A percentile compares a stretch with the other conserved stretches of the same genome.
Evolutionary conservation across 441 rosid genomes (phyloP).

Genomic region (Codiaeum variegatum): DNA sequence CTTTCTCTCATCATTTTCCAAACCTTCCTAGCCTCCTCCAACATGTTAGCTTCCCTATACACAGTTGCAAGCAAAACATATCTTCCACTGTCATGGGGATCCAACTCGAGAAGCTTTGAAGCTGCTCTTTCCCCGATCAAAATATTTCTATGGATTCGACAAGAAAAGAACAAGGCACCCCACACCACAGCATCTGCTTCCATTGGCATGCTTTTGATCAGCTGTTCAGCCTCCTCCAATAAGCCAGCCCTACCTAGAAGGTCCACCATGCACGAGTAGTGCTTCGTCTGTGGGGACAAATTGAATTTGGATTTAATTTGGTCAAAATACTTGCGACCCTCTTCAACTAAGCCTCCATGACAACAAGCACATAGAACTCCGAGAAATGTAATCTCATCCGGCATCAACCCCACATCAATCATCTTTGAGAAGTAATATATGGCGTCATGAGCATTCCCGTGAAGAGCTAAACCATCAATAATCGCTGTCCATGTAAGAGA

Average conservation of each 20-base stretch:
- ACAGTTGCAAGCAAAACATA: slow-evolving; percentile 70
- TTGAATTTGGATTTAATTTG: slow-evolving; percentile 60
- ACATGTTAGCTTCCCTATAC: slow-evolving; percentile 72
- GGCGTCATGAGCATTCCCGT: slow-evolving; percentile 62
- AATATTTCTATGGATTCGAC: slow-evolving; percentile 61
- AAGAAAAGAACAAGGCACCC: slow-evolving; percentile 84
- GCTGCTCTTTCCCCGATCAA: slow-evolving; percentile 70
- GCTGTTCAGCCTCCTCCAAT: slow-evolving; percentile 62
- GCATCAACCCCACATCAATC: slow-evolving; percentile 58
- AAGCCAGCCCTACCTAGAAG: slow-evolving; percentile 82
- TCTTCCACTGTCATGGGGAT: slow-evolving; percentile 70
- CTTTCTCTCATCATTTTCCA: slow-evolving; percentile 68
- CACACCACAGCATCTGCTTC: slow-evolving; percentile 68
- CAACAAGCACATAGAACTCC: slow-evolving; percentile 79
- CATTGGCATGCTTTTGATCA: slow-evolving; percentile 66
- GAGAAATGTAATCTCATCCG: slow-evolving; percentile 80
- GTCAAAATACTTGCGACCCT: slow-evolving; percentile 57
- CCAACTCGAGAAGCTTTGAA: slow-evolving; percentile 66
- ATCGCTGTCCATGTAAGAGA: slow-evolving; percentile 73
- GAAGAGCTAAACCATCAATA: slow-evolving; percentile 72
- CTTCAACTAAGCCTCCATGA: slow-evolving; percentile 77
- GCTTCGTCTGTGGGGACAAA: slow-evolving; percentile 55
- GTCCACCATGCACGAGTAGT: slow-evolving; percentile 86
- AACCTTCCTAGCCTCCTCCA: slow-evolving; percentile 58
- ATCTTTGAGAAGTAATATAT: slow-evolving; percentile 60